Evolutionary conservation across 2,329 filamentous ascomycete species (phyloP).

Genomic region (Pseudocercospora ulei): DNA sequence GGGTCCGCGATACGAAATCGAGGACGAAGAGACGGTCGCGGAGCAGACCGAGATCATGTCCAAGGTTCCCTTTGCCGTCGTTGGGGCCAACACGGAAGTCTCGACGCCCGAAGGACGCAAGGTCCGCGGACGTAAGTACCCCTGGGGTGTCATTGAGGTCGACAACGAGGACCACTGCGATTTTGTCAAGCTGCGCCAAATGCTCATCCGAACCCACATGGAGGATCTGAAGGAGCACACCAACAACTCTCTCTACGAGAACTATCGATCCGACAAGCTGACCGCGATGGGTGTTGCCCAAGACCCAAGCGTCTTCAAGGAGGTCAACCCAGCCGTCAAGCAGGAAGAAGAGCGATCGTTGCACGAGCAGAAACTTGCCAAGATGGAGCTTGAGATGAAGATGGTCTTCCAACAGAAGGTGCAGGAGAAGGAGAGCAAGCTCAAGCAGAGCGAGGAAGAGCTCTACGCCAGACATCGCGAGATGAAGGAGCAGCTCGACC

Average conservation of each 20-base stretch:
- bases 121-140: conserved; percentile 90
- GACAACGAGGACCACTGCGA: conserved; percentile 99
- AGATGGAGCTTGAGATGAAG: conserved; percentile 99
- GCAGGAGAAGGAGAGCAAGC: conserved; percentile 96
- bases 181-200: conserved; percentile 98
- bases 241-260: conserved; percentile 97
- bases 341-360: conserved; percentile 97
- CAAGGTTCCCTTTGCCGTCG: conserved; percentile 96
- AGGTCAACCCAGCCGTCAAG: conserved; percentile 99
- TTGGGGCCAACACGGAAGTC: conserved; percentile 93
- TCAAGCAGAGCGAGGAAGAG: conserved; percentile 99
- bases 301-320: conserved; percentile 99
- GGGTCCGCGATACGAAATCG: conserved; percentile 93
- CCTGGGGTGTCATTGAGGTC: conserved; percentile 97
- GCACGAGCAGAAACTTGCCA: conserved; percentile 98
- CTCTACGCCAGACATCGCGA: conserved; percentile 94
- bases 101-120: conserved; percentile 84
- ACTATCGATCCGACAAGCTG: conserved; percentile 99
- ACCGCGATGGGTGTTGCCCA: conserved; percentile 97
- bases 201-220: conserved; percentile 99
- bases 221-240: conserved; percentile 99
- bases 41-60: conserved; percentile 99
- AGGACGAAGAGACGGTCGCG: conserved; percentile 98
- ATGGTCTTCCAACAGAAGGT: conserved; percentile 99
- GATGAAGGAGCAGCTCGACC: conserved; percentile 99